These are phyloP conservation scores for Tetrapisispora fleetii DNA, from an alignment of 805 yeast species.

Conservation along the genomic window DNA sequence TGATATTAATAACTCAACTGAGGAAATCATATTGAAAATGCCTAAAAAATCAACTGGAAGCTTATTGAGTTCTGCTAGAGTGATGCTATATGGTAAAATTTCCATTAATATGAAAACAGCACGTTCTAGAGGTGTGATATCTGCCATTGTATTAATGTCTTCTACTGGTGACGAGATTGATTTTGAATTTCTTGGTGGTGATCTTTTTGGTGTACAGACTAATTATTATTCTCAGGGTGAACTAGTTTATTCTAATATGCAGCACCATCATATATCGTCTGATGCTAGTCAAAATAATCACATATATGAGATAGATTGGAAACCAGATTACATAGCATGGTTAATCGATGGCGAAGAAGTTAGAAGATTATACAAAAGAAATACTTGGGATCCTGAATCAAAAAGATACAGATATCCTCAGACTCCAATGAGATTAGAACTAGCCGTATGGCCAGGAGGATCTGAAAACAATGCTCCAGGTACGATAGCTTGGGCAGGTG, in stretches of 20 bases:
- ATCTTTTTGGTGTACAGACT: conserved; percentile 56
- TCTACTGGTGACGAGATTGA: conserved; percentile 89
- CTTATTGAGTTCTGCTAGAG: conserved; percentile 65
- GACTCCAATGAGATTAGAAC: conserved; percentile 66
- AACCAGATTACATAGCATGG: conserved; percentile 63
- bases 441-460: conserved; percentile 78
- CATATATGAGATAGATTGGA: conserved; percentile 74
- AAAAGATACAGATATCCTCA: conserved; percentile 52
- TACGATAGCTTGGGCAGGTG: conserved; percentile 84
- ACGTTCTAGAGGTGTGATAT: conserved; percentile 66
- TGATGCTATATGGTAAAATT: conserved; percentile 77
- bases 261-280: conserved; percentile 21
- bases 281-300: conserved; percentile 62
- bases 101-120: conserved; percentile 62
- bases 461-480: conserved; percentile 42
- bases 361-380: conserved; percentile 53
- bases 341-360: conserved; percentile 52
- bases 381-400: conserved; percentile 53
- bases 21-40: conserved; percentile 55
- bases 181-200: conserved; percentile 74
- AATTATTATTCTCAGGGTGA: conserved; percentile 75
- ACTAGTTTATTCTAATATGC: conserved; percentile 52
- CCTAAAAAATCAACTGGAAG: conserved; percentile 68
- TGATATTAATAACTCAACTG: conserved; percentile 38
- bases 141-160: conserved; percentile 74